Conservation (phyloP, 805 yeast species). For the Komagataella ulmi region DNA sequence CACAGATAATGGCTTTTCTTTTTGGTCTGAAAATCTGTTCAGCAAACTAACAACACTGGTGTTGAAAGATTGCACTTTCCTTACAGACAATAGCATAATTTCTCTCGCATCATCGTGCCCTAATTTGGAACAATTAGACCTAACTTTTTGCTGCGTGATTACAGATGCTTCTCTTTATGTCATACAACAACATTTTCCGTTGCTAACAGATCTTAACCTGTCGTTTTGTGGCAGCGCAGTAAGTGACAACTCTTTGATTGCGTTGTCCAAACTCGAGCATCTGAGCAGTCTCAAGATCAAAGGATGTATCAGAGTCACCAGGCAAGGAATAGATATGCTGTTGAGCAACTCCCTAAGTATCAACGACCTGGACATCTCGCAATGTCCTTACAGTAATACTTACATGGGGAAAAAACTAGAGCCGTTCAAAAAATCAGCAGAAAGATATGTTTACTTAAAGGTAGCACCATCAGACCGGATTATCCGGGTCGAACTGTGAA, state of each 20-base stretch:
- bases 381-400: slow-evolving; percentile 56
- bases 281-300: slow-evolving; percentile 37
- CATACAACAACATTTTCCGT: slow-evolving; percentile 51
- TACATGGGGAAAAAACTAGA: slow-evolving; percentile 52
- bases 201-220: slow-evolving; percentile 36
- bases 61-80: slow-evolving; percentile 61
- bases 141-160: slow-evolving; percentile 66
- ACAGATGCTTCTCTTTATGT: slow-evolving; percentile 59
- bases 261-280: slow-evolving; percentile 40
- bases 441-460: slow-evolving; percentile 44
- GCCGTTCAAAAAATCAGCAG: slow-evolving; percentile 33
- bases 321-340: slow-evolving; percentile 63
- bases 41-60: slow-evolving; percentile 37
- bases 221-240: slow-evolving; percentile 76
- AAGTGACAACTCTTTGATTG: slow-evolving; percentile 52
- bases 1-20: slow-evolving; percentile 59
- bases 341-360: slow-evolving; percentile 42
- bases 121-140: slow-evolving; percentile 38
- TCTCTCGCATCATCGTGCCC: slow-evolving; percentile 51
- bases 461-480: slow-evolving; percentile 33
- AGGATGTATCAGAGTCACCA: slow-evolving; percentile 66
- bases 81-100: slow-evolving; percentile 52
- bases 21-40: slow-evolving; percentile 48
- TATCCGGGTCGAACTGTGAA: slow-evolving; percentile 41
- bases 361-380: slow-evolving; percentile 45